Base-by-base conservation (phyloP, 2,329 filamentous ascomycete genomes). In the Diaporthe capsici region DNA sequence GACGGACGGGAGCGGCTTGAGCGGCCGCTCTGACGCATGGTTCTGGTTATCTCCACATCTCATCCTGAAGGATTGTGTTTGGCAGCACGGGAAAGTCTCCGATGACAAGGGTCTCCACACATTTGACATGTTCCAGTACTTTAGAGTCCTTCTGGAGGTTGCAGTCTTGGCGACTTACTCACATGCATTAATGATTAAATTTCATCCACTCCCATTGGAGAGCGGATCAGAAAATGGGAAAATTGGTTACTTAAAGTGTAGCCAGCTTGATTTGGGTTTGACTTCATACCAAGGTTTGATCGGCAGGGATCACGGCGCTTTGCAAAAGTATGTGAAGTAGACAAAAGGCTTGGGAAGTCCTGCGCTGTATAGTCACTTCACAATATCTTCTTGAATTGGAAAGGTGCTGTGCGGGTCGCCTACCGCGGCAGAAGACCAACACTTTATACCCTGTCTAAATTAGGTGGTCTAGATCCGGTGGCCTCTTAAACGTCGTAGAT, bases 401-500 rank as follows among this genome's bases (percentile, higher is more conserved):
- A 39, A 37, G 57, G 8, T 4, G 3, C 10, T 39, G 12, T 6
- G 57, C 37, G 13, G 42, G 34, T 25, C 13, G 58, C 12, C 28
- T 44, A 2, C 37, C 15, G n/a, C 25, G 28, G 5, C 42, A 25
- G 8, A 34, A 22, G 3, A 31, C 12, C 13, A 12, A 15, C 15
- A 15, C 15, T 22, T 22, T 51, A 15, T 71, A 31, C 2, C 49
- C 31, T 4, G 4, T 70, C 47, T 70, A 55, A 28, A 39, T 47
- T 51, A 39, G 22, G 31, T 28, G 31, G 17, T 13, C 9, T n/a
- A 53, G 15, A 12, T 7, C 25, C 3, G 51, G 20, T 5, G 10
- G 28, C 8, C 20, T 20, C 31, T 79, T 39, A 81, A 53, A 80
- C 77, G 8, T 80, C 79, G 65, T 82, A 82, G 20, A 82, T 81